Evolutionary conservation across 2,329 filamentous ascomycete genomes (phyloP), one percentile per base, ranked within the genome.

Genomic region (Cladosporium sp.): DNA sequence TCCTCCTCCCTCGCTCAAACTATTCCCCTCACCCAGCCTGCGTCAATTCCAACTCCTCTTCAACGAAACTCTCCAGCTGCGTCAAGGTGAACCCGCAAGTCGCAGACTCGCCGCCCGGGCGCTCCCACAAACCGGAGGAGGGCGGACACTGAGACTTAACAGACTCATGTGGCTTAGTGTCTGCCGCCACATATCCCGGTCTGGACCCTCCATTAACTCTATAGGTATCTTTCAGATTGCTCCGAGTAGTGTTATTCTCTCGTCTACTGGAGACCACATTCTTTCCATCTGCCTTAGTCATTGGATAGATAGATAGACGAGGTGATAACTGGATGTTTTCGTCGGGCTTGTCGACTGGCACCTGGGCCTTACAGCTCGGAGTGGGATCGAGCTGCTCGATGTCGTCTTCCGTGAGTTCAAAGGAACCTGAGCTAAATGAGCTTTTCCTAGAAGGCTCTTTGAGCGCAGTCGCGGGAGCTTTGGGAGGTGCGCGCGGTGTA

Each of bases 361-460:
- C 28, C 11, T 18, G 34, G n/a, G 38, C 14, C 14, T 16, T 37
- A 28, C 22, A 28, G 35, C 35, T 38, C 13, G 40, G 48, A 43
- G n/a, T 48, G 43, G 60, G 52, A 16, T 63, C 62, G n/a, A 67
- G 55, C 38, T 68, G 63, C 33, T 72, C 69, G 9, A 74, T 56
- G 42, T 75, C 72, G 11, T 73, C 70, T 5, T 66, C 58, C 0
- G 68, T 69, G 43, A 74, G 66, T 44, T 72, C 68, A 16, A 74
- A 63, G 44, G 72, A 68, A n/a, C 67, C 65, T 19, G 68, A 67
- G 37, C 58, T 68, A 16, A 72, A 74, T 2, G 72, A 67, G 4
- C 60, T 22, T 11, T 10, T 42, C 31, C 43, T 46, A 41, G 10
- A 31, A 14, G 50, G 32, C 18, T 40, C 50, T 19, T 41, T 41